Percentiles rank a stretch among this genome's conserved stretches.
phyloP scores from a whole-genome alignment of 495 filamentous ascomycete genomes.

The Collariella sp. region DNA sequence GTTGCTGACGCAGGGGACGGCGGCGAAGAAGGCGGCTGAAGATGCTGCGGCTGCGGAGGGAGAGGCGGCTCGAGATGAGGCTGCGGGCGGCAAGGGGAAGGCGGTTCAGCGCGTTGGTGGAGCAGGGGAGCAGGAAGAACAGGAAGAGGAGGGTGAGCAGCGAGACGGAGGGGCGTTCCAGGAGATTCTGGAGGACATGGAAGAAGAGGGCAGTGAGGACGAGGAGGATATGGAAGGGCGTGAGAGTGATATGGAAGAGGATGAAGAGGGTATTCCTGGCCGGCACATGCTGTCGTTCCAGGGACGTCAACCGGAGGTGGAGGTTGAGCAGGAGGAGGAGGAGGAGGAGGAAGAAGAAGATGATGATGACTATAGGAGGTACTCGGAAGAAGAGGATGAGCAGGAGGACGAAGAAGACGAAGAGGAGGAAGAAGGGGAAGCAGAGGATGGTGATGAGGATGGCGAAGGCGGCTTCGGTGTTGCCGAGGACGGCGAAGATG shows the following conservation, averaged over 20 bases:
- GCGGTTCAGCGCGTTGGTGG: not conserved
- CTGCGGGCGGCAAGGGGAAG: not conserved
- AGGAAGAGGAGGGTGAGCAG: slow-evolving; percentile 6
- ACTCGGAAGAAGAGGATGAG: slow-evolving; percentile 14
- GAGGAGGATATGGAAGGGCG: slow-evolving; percentile 3
- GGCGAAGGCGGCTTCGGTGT: slow-evolving; percentile 12
- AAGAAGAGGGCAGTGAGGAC: slow-evolving; percentile 14
- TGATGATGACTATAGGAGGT: not conserved
- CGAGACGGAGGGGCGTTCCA: slow-evolving; percentile 6
- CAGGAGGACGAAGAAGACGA: slow-evolving; percentile 12
- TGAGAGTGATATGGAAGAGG: not conserved
- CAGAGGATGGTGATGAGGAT: slow-evolving; percentile 17
- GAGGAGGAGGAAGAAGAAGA: slow-evolving; percentile 9
- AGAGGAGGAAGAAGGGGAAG: slow-evolving; percentile 9
- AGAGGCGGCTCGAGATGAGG: not conserved
- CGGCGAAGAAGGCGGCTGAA: not conserved
- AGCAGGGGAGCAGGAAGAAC: not conserved
- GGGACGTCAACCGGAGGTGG: slow-evolving; percentile 1
- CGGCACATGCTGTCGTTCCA: not conserved
- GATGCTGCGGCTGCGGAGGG: not conserved
- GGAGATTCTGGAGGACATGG: slow-evolving; percentile 16
- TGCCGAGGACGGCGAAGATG: slow-evolving; percentile 8
- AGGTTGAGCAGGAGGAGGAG: slow-evolving; percentile 7
- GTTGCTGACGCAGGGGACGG: slow-evolving; percentile 11
- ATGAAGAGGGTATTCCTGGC: not conserved